A percentile compares a stretch with the other conserved stretches of the same genome.
phyloP scores from a whole-genome alignment of 805 yeast genomes.

The Hanseniaspora nectarophila region DNA sequence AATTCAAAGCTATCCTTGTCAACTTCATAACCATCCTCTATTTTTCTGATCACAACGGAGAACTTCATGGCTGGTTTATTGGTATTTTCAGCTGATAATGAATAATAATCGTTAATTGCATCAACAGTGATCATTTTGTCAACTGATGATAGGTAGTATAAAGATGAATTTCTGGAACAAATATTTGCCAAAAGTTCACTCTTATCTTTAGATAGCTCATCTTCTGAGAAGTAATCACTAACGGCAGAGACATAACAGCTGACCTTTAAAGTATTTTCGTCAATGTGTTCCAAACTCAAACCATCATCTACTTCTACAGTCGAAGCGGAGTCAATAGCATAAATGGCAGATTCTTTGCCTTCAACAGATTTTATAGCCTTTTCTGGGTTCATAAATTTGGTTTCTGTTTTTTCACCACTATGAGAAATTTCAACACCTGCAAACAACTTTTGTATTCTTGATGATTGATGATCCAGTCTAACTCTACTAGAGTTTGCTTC shows the following conservation, averaged over 20 bases:
- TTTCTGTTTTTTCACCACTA: background rate
- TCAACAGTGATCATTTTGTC: background rate
- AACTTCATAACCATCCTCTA: background rate
- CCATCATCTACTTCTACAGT: conserved; percentile 96
- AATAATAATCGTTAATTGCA: background rate
- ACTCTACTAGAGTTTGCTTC: too few relatives aligned
- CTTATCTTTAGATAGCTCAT: background rate
- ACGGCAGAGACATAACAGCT: conserved; percentile 15
- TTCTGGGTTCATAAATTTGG: background rate
- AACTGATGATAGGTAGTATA: background rate
- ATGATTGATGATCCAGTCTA: too few relatives aligned
- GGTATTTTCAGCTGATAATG: background rate
- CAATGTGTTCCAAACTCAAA: conserved; percentile 42
- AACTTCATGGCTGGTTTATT: background rate
- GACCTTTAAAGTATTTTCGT: conserved; percentile 15
- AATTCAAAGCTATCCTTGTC: background rate
- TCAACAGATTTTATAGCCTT: background rate
- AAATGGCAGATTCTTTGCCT: conserved; percentile 38
- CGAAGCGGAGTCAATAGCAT: conserved; percentile 66
- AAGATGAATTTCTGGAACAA: background rate
- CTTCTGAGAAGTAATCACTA: conserved; percentile 26
- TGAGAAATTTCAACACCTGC: background rate
- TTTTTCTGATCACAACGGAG: background rate
- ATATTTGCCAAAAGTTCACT: background rate
- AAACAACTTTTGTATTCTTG: background rate